Evolutionary conservation across 2,329 filamentous ascomycete species (phyloP).

Genomic region (Bipolaris oryzae): DNA sequence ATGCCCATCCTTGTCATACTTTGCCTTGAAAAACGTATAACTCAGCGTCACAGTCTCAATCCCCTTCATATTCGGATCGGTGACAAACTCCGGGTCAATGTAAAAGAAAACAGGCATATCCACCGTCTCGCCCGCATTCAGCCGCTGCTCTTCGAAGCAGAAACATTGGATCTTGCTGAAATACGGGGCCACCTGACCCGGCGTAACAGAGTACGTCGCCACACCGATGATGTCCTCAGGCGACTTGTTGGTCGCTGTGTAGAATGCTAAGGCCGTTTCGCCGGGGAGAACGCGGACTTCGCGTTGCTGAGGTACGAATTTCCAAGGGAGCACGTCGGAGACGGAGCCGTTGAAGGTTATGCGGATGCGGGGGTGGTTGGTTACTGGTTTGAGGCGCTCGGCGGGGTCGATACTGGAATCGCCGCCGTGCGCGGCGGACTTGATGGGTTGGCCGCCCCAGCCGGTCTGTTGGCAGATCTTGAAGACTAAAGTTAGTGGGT

Average conservation of each 20-base stretch:
- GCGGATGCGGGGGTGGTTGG: slow-evolving; percentile 79
- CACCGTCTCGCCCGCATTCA: slow-evolving; percentile 94
- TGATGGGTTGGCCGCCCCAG: slow-evolving; percentile 91
- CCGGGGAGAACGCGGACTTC: slow-evolving; percentile 95
- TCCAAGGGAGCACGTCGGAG: slow-evolving; percentile 95
- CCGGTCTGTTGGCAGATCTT: slow-evolving; percentile 87
- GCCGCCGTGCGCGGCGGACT: slow-evolving; percentile 71
- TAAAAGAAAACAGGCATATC: slow-evolving; percentile 99
- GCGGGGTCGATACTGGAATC: slow-evolving; percentile 68
- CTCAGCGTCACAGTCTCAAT: slow-evolving; percentile 95
- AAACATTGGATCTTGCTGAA: slow-evolving; percentile 99
- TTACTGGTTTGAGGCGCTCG: slow-evolving; percentile 79
- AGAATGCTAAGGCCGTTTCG: slow-evolving; percentile 96
- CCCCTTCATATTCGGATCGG: slow-evolving; percentile 88
- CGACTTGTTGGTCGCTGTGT: slow-evolving; percentile 91
- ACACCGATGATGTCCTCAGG: slow-evolving; percentile 95
- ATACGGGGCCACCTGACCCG: slow-evolving; percentile 92
- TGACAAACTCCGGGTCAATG: slow-evolving; percentile 92
- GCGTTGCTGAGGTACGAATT: slow-evolving; percentile 94
- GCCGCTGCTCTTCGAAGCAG: slow-evolving; percentile 93
- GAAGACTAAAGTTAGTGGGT: slow-evolving; percentile 13
- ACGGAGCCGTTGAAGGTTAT: slow-evolving; percentile 97
- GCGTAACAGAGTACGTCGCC: slow-evolving; percentile 96
- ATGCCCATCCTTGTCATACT: slow-evolving; percentile 80
- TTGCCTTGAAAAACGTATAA: slow-evolving; percentile 97